Evolutionary conservation across 2,329 filamentous ascomycete species (phyloP), one percentile per base, ranked within the genome.

Genomic region (Aureobasidium zeae): DNA sequence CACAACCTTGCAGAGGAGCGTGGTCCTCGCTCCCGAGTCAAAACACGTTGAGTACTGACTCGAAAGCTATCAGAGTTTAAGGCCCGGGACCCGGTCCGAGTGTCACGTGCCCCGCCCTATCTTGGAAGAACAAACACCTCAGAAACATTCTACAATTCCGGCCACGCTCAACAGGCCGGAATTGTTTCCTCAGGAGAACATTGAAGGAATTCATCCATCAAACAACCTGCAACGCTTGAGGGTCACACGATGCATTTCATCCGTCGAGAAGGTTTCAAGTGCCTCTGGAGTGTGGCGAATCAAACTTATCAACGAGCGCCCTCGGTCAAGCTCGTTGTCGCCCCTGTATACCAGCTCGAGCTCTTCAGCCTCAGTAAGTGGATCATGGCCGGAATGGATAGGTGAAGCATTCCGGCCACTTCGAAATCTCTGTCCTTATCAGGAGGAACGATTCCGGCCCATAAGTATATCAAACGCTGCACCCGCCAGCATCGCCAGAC

Each of bases 381-480:
- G 37, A 31, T 47, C 22, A 26, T 32, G 46, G 47, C 47, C 47
- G 47, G 46, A 36, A 43, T 19, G n/a, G n/a, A n/a, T n/a, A n/a
- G n/a, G n/a, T n/a, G n/a, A n/a, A n/a, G 3, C 11, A 39, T 39
- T 38, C 41, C 46, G 46, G 46, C 46, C 41, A 37, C 43, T 19
- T 10, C 8, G 5, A 15, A 11, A 17, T 26, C 22, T 28, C 15
- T 37, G 24, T 20, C 22, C 34, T 37, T 37, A 37, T 37, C 34
- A 8, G 3, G 29, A 16, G 33, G 21, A 11, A 10, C 10, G 3
- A 17, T 44, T 42, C 34, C 45, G 33, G 38, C 34, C 38, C 19
- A 30, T 28, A 10, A 9, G 16, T 31, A 32, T 16, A 45, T 31
- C n/a, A 45, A 20, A n/a, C 10, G 31, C 24, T 17, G 20, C 4